phyloP scores from a whole-genome alignment of 2,329 filamentous ascomycete genomes.

The Talaromyces islandicus region DNA sequence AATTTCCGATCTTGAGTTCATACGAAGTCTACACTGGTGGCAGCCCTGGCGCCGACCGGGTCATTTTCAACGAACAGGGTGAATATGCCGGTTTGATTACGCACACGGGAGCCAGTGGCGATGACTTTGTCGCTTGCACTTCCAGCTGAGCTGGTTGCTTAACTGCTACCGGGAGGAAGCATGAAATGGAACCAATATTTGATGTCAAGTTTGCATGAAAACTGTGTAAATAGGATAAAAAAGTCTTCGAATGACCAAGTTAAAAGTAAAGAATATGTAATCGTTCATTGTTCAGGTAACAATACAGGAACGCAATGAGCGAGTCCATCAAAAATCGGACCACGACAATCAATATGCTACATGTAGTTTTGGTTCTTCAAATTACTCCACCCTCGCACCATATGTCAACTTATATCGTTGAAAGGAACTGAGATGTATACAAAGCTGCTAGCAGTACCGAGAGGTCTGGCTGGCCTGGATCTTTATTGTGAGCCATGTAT shows the following conservation, averaged over 20 bases:
- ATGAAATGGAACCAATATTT: background rate
- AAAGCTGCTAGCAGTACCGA: background rate
- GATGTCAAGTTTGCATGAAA: background rate
- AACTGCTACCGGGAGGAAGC: background rate
- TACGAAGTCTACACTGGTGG: conserved; percentile 52
- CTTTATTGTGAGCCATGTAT: background rate
- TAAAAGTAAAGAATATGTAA: too few relatives aligned
- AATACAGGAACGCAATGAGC: too few relatives aligned
- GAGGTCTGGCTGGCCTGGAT: background rate
- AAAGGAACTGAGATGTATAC: background rate
- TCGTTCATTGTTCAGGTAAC: too few relatives aligned
- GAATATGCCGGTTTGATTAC: conserved; percentile 60
- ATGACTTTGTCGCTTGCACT: conserved; percentile 60
- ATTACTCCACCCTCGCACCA: too few relatives aligned
- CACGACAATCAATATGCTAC: too few relatives aligned
- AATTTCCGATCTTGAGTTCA: conserved; percentile 54
- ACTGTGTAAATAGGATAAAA: background rate
- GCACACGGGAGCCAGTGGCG: conserved; percentile 60
- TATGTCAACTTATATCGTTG: background rate
- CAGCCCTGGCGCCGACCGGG: conserved; percentile 61
- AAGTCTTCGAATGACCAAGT: background rate
- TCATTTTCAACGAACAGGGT: conserved; percentile 55
- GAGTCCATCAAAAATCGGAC: too few relatives aligned
- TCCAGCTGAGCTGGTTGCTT: background rate
- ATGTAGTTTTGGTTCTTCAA: too few relatives aligned